Evolutionary conservation across 805 yeast genomes (phyloP), one percentile per base, ranked within the genome.

Genomic region (Vanderwaltozyma yarrowii): DNA sequence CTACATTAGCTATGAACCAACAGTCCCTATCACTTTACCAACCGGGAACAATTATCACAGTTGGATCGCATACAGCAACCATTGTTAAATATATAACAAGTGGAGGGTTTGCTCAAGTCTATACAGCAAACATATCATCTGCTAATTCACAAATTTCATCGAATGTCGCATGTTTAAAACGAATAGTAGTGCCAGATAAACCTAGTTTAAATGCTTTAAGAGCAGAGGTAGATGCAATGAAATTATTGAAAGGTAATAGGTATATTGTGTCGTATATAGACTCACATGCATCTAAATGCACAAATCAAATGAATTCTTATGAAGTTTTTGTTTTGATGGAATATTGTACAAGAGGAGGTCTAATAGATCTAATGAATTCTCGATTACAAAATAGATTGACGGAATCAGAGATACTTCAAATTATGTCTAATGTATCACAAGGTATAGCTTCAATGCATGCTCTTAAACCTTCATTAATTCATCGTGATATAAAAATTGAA

Each of bases 151-250:
- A 23, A 11, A 3, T 14, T 15, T 5, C 17, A 4, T 66, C 73
- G 3, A 74, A 74, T 43, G 59, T 69, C 11, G 96, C 89, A 5
- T 92, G 97, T 57, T 67, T 92, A 51, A 92, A 92, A 61, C 72
- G 98, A 45, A 97, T 92, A n/a, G 80, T 80, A 24, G 98, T 92
- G 3, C 96, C 96, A 4, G 86, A 81, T 56, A 92, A 92, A 60
- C 73, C 77, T 51, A 82, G 81, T 37, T 69, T 92, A 56, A 85
- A 83, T 50, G 72, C 80, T 18, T 66, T 92, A 36, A 67, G 97
- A 44, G 95, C 94, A 29, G 99, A 92, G 59, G 98, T 92, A 13
- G 97, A 92, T 56, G 94, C 96, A 11, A 89, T 92, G 97, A 83
- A 85, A 61, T 69, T 95, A 20, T 67, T 92, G 25, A 67, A 78